Conservation (phyloP, 139 green algal genomes). For the Yamagishiella unicocca region DNA sequence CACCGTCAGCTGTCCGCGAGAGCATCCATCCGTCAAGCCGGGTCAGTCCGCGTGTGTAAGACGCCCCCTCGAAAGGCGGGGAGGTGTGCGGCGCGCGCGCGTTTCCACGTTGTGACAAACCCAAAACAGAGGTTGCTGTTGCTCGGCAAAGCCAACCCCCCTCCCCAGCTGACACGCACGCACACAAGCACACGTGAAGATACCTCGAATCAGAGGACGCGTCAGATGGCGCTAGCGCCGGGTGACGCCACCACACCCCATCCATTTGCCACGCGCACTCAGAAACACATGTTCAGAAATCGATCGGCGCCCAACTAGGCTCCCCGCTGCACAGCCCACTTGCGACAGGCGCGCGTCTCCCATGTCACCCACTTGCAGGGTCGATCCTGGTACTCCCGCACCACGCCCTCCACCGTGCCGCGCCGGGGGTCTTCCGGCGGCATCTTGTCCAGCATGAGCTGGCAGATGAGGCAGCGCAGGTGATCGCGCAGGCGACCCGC, state of each 20-base stretch:
- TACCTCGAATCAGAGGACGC: neutral
- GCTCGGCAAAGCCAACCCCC: no score
- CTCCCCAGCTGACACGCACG: no score
- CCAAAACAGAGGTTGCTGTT: no score
- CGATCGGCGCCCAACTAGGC: neutral
- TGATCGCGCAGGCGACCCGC: slow-evolving; percentile 66
- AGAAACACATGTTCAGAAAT: neutral
- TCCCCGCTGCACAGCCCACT: neutral
- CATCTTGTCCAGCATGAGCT: slow-evolving; percentile 60
- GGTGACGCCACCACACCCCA: neutral
- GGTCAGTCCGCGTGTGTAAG: no score
- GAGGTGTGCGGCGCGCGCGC: no score
- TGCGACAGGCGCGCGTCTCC: neutral
- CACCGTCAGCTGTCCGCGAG: no score
- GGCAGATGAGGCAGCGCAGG: slow-evolving; percentile 64
- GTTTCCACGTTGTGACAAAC: no score
- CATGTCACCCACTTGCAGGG: neutral
- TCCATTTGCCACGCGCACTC: neutral
- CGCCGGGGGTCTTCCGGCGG: neutral
- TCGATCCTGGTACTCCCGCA: neutral
- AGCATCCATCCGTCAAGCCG: no score
- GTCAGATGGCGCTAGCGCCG: neutral
- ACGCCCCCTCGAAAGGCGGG: no score
- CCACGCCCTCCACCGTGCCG: neutral
- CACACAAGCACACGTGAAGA: neutral